Percentiles rank a stretch among this genome's conserved stretches.
These are phyloP conservation scores for Diaporthe capsici DNA, from an alignment of 2,329 filamentous ascomycete genomes.

Conservation along the genomic window DNA sequence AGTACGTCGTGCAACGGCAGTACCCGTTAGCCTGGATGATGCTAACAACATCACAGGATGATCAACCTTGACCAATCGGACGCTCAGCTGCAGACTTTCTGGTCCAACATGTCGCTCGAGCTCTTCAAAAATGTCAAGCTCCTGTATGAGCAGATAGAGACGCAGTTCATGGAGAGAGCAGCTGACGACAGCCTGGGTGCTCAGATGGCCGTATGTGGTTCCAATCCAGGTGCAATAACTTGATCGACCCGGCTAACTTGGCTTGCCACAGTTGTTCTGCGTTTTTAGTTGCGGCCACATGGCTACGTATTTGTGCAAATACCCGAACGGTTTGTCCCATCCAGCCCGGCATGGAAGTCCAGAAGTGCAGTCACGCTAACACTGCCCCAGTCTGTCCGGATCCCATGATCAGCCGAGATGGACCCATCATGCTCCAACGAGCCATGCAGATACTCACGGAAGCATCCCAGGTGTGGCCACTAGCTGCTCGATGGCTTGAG, in stretches of 20 bases:
- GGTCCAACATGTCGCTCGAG: slow-evolving; percentile 59
- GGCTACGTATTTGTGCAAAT: slow-evolving; percentile 66
- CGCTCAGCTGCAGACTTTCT: slow-evolving; percentile 55
- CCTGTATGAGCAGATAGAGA: slow-evolving; percentile 65
- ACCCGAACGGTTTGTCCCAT: slow-evolving; percentile 59
- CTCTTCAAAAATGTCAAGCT: slow-evolving; percentile 64
- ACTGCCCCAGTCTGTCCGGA: slow-evolving; percentile 59
- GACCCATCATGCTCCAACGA: slow-evolving; percentile 61
- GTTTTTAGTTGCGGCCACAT: slow-evolving; percentile 69
- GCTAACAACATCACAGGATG: slow-evolving; percentile 53
- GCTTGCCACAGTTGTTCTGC: slow-evolving; percentile 59
- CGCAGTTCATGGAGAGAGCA: slow-evolving; percentile 62
- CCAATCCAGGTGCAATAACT: too few species aligned
- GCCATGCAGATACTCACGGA: slow-evolving; percentile 62
- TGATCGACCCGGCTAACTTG: not conserved
- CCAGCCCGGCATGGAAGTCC: not conserved
- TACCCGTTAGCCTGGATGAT: not conserved
- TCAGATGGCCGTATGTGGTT: slow-evolving; percentile 62
- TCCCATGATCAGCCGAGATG: slow-evolving; percentile 54
- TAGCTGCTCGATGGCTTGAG: slow-evolving; percentile 67
- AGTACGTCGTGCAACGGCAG: slow-evolving; percentile 54
- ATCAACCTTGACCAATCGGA: slow-evolving; percentile 58
- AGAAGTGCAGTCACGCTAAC: slow-evolving; percentile 34
- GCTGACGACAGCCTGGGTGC: slow-evolving; percentile 65
- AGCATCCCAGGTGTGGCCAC: slow-evolving; percentile 65